phyloP scores from a whole-genome alignment of 2,329 filamentous ascomycete genomes.

The Aspergillus ibericus region DNA sequence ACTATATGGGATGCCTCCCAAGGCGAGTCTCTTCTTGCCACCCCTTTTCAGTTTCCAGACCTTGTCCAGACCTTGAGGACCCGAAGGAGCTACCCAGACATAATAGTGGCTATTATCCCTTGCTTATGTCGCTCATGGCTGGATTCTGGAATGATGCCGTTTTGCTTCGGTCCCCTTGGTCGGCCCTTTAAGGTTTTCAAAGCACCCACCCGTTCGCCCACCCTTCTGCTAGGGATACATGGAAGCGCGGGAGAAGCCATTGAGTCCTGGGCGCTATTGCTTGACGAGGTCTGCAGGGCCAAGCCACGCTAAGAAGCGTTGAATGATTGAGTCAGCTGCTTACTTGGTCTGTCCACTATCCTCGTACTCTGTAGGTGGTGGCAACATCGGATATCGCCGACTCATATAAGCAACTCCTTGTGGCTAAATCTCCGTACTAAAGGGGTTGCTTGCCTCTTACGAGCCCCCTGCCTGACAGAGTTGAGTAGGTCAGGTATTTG shows the following conservation, averaged over 20 bases:
- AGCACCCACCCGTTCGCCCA: not conserved
- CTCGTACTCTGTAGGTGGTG: not conserved
- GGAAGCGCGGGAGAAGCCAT: conserved; percentile 31
- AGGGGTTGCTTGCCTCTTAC: not conserved
- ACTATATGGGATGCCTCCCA: too few species aligned
- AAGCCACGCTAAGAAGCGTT: not conserved
- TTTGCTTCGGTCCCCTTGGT: not conserved
- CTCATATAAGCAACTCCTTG: not conserved
- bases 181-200: not conserved
- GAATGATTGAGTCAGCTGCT: not conserved
- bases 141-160: not conserved
- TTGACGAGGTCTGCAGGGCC: not conserved
- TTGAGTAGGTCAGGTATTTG: not conserved
- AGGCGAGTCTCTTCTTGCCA: not conserved
- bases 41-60: not conserved
- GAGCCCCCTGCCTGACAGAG: not conserved
- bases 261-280: not conserved
- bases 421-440: not conserved
- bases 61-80: not conserved
- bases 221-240: conserved; percentile 21
- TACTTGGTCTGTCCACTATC: not conserved
- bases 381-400: not conserved
- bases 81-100: not conserved
- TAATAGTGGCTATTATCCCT: not conserved
- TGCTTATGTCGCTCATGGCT: not conserved